phyloP scores from a whole-genome alignment of 2,329 filamentous ascomycete species.

The Aspergillus niger region DNA sequence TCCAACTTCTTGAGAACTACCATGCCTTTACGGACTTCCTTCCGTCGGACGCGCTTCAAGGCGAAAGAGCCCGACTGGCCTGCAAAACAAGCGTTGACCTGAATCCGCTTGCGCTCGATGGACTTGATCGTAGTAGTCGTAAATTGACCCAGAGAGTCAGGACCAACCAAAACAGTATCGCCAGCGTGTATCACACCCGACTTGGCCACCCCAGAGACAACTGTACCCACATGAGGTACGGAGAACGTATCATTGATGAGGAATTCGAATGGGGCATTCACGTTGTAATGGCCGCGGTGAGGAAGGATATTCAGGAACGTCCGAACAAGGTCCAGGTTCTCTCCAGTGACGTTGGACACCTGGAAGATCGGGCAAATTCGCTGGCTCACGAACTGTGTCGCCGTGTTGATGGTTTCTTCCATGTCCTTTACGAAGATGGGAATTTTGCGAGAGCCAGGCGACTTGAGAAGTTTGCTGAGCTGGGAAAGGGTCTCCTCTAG shows the following conservation, averaged over 20 bases:
- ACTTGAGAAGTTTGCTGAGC: conserved; percentile 89
- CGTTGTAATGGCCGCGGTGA: conserved; percentile 89
- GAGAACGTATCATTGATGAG: conserved; percentile 97
- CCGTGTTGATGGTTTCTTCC: conserved; percentile 91
- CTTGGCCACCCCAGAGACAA: conserved; percentile 92
- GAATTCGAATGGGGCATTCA: conserved; percentile 87
- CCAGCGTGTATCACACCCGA: conserved; percentile 83
- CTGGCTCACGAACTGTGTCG: conserved; percentile 91
- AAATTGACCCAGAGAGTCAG: conserved; percentile 88
- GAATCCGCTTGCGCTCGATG: conserved; percentile 91
- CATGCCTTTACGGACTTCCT: conserved; percentile 97
- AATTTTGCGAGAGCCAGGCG: conserved; percentile 89
- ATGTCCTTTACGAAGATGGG: conserved; percentile 91
- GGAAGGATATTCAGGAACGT: conserved; percentile 94
- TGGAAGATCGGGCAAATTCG: conserved; percentile 97
- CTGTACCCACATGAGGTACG: conserved; percentile 93
- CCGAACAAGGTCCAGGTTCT: conserved; percentile 85
- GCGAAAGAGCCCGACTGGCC: conserved; percentile 94
- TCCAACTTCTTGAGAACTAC: conserved; percentile 87
- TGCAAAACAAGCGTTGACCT: conserved; percentile 82
- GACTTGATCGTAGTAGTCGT: conserved; percentile 82
- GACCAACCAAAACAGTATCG: conserved; percentile 86
- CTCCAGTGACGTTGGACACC: conserved; percentile 94
- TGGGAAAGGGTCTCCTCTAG: conserved; percentile 90
- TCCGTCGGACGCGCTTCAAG: conserved; percentile 79